Evolutionary conservation across 441 rosid genomes (phyloP), one percentile per base, ranked within the genome.

Genomic region (Iberis amara): DNA sequence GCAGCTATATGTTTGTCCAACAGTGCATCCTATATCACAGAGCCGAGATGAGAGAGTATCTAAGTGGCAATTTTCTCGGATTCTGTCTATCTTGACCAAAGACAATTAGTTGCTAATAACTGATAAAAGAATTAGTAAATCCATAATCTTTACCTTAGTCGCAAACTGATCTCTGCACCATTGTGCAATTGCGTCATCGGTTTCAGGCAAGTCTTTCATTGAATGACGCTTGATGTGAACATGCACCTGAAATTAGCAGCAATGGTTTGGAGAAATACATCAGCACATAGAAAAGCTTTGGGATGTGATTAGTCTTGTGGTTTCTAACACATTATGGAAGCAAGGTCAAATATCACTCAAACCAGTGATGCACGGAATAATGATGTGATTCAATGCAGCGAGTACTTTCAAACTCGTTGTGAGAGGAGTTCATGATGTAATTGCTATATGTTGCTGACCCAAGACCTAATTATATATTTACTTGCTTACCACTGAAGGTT

Each of bases 121-220:
- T 9, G 9, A 18, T 18, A 18, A 3, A 12, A 7, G 26, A 12
- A 42, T 31, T 33, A 47, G 3, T 15, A 23, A 6, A 23, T 37
- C 8, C 11, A 37, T 44, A 47, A 27, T 26, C 39, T 68, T 57
- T 44, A 92, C 99, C 96, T 89, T 92, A 24, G 78, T 79, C 51
- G 82, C 80, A 70, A 92, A 89, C 45, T 74, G 47, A 76, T 92
- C 97, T 76, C 74, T 84, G 71, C 99, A 92, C 99, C 99, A 92
- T 68, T 89, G 96, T 47, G 99, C 90, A 69, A 89, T 75, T 47
- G 65, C 90, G 24, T 92, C 97, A 38, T 92, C 96, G 27, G 85
- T 68, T 73, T 86, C 94, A 41, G 99, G 97, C 74, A 92, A 70
- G 47, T 89, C 96, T 64, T 81, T 82, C 96, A 92, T 86, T 57